Evolutionary conservation across 1,284 basidiomycete genomes (phyloP), one percentile per base, ranked within the genome.

Genomic region (Fistulinella staudtii): DNA sequence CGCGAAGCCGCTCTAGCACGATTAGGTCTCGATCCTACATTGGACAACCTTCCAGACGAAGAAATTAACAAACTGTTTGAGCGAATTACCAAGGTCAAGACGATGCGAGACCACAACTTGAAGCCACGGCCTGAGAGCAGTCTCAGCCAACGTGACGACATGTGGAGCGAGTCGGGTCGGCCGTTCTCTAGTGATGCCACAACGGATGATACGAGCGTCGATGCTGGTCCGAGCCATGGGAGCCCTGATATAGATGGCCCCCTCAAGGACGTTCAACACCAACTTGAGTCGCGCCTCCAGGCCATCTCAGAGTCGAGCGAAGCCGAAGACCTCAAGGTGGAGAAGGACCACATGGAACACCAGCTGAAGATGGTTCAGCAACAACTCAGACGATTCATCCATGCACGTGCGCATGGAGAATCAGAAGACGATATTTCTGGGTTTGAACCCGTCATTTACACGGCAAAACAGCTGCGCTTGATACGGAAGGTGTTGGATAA

Each of bases 61-160:
- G 93, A 97, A 61, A 73, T 97, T 41, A 94, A 95, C 72, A 91
- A 88, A 60, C 74, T 97, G 14, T 97, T 87, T 64, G 90, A 96
- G 67, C 85, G 87, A 67, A 89, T 93, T 64, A 84, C 92, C 27
- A 92, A 91, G 62, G 91, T 95, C 40, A 91, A 95, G 66, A 91
- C 85, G 8, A 77, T 91, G 72, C 84, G 92, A 9, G 87, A 88
- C 54, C 80, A 85, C 53, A 78, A 80, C 51, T 73, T 73, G 36
- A 85, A 82, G 56, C 73, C 75, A 14, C 76, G 89, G 8, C 88
- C 89, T 2, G 89, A 93, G 57, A 91, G 89, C 56, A 86, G 89
- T 59, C 75, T 89, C 43, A 88, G 87, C 54, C 83, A 85, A 54
- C 78, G 78, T n/a, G 89, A 91, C 55, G 89, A 90, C 56, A 69